A percentile compares a stretch with the other conserved stretches of the same genome.
Evolutionary conservation across 116 monocot genomes (phyloP).

Genomic region (Papilionanthe hybrid): DNA sequence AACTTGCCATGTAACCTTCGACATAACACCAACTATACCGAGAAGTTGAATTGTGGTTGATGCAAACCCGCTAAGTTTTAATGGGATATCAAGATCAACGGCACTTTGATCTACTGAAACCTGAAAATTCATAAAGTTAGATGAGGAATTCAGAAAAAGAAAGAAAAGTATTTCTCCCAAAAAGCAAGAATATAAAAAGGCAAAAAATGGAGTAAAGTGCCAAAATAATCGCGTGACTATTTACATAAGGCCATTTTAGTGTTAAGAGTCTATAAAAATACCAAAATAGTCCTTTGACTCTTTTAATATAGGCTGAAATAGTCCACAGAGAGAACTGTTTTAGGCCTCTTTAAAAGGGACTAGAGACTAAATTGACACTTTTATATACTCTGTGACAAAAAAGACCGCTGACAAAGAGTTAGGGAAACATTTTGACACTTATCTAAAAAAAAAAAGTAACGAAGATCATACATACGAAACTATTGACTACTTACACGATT

Average conservation of each 20-base stretch:
- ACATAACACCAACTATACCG: slow-evolving; percentile 90
- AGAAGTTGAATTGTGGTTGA: slow-evolving; percentile 93
- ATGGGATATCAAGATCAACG: slow-evolving; percentile 96
- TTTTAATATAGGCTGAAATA: too few relatives aligned
- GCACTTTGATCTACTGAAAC: slow-evolving; percentile 98
- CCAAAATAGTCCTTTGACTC: too few relatives aligned
- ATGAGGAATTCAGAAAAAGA: background rate
- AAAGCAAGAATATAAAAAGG: background rate
- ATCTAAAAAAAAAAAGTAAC: background rate
- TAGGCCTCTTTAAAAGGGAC: too few relatives aligned
- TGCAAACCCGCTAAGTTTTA: slow-evolving; percentile 89
- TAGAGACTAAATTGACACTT: too few relatives aligned
- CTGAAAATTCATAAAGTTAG: slow-evolving; percentile 45
- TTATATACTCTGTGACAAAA: too few relatives aligned
- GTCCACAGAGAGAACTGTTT: too few relatives aligned
- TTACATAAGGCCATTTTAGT: too few relatives aligned
- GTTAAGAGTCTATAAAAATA: too few relatives aligned
- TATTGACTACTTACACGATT: slow-evolving; percentile 60
- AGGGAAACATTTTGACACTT: too few relatives aligned
- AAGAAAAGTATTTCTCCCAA: background rate
- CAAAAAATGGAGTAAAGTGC: too few relatives aligned
- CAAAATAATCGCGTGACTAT: too few relatives aligned
- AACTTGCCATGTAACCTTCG: slow-evolving; percentile 91
- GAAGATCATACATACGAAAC: background rate
- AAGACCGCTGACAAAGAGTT: too few relatives aligned